A percentile compares a stretch with the other conserved stretches of the same genome.
Conservation (phyloP, 2,329 filamentous ascomycete species). For the Fusarium avenaceum region DNA sequence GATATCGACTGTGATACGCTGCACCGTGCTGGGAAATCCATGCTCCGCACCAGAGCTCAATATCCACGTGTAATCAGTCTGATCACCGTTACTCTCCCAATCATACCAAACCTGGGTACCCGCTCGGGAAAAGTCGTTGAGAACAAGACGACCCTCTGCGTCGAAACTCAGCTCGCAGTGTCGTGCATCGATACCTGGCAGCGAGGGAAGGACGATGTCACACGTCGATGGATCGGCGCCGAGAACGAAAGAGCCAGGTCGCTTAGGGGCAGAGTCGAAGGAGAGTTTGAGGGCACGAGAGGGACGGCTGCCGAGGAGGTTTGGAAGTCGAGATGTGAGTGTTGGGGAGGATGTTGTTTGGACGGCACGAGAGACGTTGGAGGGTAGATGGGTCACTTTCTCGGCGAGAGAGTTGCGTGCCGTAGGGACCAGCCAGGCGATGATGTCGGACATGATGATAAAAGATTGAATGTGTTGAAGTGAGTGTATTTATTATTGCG, state of each 20-base stretch:
- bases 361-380: constrained; percentile 51
- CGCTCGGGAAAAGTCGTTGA: constrained; percentile 55
- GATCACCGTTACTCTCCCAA: constrained; percentile 57
- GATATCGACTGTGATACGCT: constrained; percentile 56
- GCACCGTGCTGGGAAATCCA: constrained; percentile 54
- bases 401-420: constrained; percentile 53
- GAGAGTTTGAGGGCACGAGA: constrained; percentile 53
- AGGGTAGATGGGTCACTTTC: constrained; percentile 51
- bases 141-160: constrained; percentile 54
- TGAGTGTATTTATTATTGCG: constrained; percentile 14
- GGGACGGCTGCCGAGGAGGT: constrained; percentile 47
- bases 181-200: constrained; percentile 53
- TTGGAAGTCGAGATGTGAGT: constrained; percentile 51
- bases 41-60: constrained; percentile 52
- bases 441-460: constrained; percentile 49
- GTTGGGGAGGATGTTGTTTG: constrained; percentile 43
- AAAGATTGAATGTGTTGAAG: constrained; percentile 17
- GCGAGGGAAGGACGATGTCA: constrained; percentile 55
- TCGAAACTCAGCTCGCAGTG: constrained; percentile 59
- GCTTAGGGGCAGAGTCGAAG: constrained; percentile 54
- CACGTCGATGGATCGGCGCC: constrained; percentile 55
- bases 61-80: constrained; percentile 54
- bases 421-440: constrained; percentile 58
- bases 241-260: constrained; percentile 55
- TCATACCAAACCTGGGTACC: constrained; percentile 61